Percentiles rank a stretch among this genome's conserved stretches.
These are phyloP conservation scores for Leccinellum luteum DNA, from an alignment of 768 basidiomycete genomes.

Conservation along the genomic window DNA sequence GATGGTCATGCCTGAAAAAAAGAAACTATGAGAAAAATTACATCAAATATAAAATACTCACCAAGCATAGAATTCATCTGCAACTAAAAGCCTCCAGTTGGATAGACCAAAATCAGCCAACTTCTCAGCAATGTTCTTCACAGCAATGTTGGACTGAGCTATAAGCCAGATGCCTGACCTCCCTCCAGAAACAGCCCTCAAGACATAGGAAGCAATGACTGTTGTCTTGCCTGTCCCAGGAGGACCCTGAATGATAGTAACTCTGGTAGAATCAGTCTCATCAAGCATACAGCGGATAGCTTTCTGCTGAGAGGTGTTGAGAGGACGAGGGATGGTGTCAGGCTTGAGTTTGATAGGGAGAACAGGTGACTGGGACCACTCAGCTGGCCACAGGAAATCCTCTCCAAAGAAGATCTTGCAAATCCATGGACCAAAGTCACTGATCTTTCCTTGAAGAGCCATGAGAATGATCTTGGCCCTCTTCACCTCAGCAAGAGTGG, in stretches of 20 bases:
- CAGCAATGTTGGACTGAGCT: conserved; percentile 85
- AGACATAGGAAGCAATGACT: conserved; percentile 64
- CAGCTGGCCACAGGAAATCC: conserved; percentile 38
- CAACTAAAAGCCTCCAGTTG: conserved; percentile 69
- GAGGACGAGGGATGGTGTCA: conserved; percentile 22
- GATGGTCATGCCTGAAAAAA: conserved; percentile 72
- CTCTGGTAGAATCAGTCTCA: conserved; percentile 30
- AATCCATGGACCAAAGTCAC: conserved; percentile 38
- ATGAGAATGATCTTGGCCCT: conserved; percentile 31
- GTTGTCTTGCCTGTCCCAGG: conserved; percentile 75
- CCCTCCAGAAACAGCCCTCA: conserved; percentile 40
- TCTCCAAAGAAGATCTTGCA: conserved; percentile 34
- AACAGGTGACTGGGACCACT: conserved; percentile 22
- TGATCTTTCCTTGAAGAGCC: conserved; percentile 34
- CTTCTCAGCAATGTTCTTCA: conserved; percentile 88
- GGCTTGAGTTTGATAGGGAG: conserved; percentile 16
- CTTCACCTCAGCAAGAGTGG: conserved; percentile 56
- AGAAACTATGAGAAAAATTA: conserved; percentile 5
- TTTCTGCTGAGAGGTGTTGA: conserved; percentile 39
- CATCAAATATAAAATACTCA: conserved; percentile 30
- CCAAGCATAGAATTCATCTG: conserved; percentile 69
- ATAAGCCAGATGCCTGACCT: conserved; percentile 69
- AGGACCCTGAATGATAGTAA: conserved; percentile 46
- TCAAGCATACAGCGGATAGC: conserved; percentile 40
- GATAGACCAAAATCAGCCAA: conserved; percentile 51